phyloP scores from a whole-genome alignment of 805 yeast genomes.

The Candida silvatica region DNA sequence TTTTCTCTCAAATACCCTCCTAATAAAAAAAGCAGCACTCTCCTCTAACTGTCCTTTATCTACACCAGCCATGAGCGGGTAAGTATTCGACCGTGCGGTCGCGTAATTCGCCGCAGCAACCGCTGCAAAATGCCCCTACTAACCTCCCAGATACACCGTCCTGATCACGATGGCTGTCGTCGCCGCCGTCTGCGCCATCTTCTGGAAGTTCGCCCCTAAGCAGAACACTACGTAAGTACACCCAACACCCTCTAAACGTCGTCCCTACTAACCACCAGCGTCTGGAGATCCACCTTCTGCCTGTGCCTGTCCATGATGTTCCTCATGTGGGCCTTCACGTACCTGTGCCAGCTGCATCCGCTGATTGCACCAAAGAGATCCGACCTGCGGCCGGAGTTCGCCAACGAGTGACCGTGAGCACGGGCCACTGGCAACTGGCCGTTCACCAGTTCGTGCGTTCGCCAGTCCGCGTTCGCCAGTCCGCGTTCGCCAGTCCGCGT shows the following conservation, averaged over 20 bases:
- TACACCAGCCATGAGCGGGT: slow-evolving; percentile 45
- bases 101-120: too few species aligned
- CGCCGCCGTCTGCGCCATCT: slow-evolving; percentile 47
- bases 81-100: slow-evolving; percentile 12
- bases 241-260: background rate
- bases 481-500: background rate
- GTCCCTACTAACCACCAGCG: slow-evolving; percentile 28
- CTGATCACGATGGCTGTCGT: slow-evolving; percentile 54
- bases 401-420: slow-evolving; percentile 22
- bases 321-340: slow-evolving; percentile 76
- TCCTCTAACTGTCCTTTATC: too few species aligned
- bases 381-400: slow-evolving; percentile 78
- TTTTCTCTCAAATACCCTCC: too few species aligned
- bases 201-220: slow-evolving; percentile 85
- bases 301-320: slow-evolving; percentile 56
- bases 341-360: slow-evolving; percentile 82
- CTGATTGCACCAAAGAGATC: slow-evolving; percentile 85
- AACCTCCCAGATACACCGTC: slow-evolving; percentile 53
- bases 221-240: slow-evolving; percentile 56
- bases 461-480: background rate
- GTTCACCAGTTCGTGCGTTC: background rate
- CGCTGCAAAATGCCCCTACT: too few species aligned
- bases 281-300: slow-evolving; percentile 70
- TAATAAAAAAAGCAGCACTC: too few species aligned
- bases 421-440: background rate